phyloP scores from a whole-genome alignment of 441 rosid species.

The Gossypium laxum region DNA sequence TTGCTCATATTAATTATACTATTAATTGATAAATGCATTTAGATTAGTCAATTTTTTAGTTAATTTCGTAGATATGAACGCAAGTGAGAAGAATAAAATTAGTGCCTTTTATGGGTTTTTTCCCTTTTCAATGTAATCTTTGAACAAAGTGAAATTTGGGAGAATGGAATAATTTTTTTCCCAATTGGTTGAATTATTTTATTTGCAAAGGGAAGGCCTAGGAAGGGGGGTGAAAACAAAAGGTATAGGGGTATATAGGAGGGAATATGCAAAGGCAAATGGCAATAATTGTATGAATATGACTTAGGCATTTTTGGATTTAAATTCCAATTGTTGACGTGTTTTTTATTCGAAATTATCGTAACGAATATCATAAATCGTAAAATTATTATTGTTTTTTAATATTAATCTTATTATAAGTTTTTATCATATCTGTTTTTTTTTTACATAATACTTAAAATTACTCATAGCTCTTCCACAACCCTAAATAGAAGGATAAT shows the following conservation, averaged over 20 bases:
- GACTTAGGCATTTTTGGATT: not conserved
- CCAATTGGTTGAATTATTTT: not conserved
- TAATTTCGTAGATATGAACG: too few relatives aligned
- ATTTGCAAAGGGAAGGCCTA: not conserved
- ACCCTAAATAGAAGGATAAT: too few relatives aligned
- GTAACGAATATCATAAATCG: too few relatives aligned
- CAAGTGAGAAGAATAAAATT: too few relatives aligned
- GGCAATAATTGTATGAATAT: conserved; percentile 21
- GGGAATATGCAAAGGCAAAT: conserved; percentile 23
- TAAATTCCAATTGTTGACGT: not conserved
- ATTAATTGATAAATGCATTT: too few relatives aligned
- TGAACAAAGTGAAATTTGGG: conserved; percentile 13
- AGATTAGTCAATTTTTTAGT: too few relatives aligned
- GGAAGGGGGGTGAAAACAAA: not conserved
- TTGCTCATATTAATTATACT: too few relatives aligned
- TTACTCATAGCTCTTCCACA: too few relatives aligned
- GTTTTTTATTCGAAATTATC: not conserved
- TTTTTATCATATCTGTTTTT: accelerated
- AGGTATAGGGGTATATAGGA: not conserved
- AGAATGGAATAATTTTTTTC: not conserved
- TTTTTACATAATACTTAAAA: too few relatives aligned
- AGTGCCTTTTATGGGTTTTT: too few relatives aligned
- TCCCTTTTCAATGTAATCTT: conserved; percentile 13
- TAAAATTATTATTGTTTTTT: too few relatives aligned
- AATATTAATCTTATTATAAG: too few relatives aligned